Evolutionary conservation across 73 alveolate genomes (phyloP).

Genomic region (Effrenium voratum): DNA sequence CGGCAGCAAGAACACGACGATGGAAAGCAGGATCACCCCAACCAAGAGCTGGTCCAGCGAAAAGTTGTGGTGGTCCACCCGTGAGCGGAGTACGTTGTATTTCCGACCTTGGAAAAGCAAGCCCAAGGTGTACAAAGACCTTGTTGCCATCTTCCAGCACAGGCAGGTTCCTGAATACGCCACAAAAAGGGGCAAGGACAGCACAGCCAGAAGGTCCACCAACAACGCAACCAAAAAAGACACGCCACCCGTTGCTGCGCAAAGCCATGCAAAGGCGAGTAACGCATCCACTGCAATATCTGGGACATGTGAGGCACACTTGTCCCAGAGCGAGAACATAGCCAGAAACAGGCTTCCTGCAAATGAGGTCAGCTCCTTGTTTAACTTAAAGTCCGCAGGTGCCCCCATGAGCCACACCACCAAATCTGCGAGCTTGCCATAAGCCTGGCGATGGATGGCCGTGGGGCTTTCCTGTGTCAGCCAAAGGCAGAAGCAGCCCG

Average conservation of each 20-base stretch:
- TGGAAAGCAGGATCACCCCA: constrained; percentile 73
- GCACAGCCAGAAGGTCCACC: constrained; percentile 47
- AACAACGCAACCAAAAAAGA: background rate
- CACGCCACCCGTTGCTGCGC: constrained; percentile 4
- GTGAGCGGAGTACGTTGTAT: constrained; percentile 45
- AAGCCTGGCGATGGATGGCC: constrained; percentile 24
- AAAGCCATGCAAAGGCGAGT: background rate
- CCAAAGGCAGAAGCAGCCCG: background rate
- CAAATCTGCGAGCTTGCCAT: background rate
- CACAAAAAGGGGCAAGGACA: constrained; percentile 64
- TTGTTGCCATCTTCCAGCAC: constrained; percentile 72
- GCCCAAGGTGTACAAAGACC: constrained; percentile 57
- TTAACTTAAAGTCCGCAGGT: constrained; percentile 81
- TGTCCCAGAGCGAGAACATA: constrained; percentile 63
- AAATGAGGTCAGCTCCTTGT: constrained; percentile 56
- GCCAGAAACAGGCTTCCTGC: constrained; percentile 75
- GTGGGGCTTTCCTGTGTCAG: background rate
- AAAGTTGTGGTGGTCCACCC: constrained; percentile 78
- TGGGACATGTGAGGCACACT: background rate
- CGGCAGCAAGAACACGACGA: constrained; percentile 66
- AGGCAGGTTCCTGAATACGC: constrained; percentile 71
- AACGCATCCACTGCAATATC: background rate
- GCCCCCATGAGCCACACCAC: constrained; percentile 90
- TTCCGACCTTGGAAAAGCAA: constrained; percentile 77
- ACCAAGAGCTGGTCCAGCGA: constrained; percentile 47